Conservation (phyloP, 2,329 filamentous ascomycete genomes). For the Colletotrichum brevisporum region DNA sequence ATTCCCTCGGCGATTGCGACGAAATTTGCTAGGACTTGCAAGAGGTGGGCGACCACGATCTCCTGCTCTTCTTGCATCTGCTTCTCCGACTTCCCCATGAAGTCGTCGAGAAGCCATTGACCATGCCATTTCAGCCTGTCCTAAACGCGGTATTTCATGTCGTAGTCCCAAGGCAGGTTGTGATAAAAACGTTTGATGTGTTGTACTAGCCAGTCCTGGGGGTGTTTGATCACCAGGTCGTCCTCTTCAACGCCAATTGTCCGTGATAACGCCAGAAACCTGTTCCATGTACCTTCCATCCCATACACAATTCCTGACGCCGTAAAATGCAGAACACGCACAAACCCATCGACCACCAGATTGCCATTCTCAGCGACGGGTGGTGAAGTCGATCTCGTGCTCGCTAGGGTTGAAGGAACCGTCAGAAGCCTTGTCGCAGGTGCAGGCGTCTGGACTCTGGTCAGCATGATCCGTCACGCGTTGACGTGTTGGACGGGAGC, state of each 20-base stretch:
- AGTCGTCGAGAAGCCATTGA: no score
- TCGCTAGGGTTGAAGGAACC: constrained; percentile 71
- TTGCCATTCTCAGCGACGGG: constrained; percentile 47
- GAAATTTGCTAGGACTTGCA: no score
- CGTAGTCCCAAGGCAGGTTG: neutral
- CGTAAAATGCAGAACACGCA: neutral
- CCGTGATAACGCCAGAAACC: neutral
- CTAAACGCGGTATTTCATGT: no score
- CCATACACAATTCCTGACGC: constrained; percentile 6
- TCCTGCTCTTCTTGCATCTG: no score
- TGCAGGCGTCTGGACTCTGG: constrained; percentile 73
- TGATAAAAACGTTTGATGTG: neutral
- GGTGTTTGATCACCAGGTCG: neutral
- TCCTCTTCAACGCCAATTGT: neutral
- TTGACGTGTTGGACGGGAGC: no score
- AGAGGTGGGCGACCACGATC: no score
- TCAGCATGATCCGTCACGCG: neutral
- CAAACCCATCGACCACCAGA: neutral
- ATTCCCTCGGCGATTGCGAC: no score
- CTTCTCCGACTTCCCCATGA: no score
- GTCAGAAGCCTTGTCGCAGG: constrained; percentile 82
- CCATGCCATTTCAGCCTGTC: no score
- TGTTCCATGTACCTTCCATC: neutral
- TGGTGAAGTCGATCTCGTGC: constrained; percentile 91
- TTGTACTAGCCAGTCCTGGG: neutral